Percentiles rank a stretch among this genome's conserved stretches.
phyloP scores from a whole-genome alignment of 2,329 filamentous ascomycete genomes.

The Epichloe scottii region DNA sequence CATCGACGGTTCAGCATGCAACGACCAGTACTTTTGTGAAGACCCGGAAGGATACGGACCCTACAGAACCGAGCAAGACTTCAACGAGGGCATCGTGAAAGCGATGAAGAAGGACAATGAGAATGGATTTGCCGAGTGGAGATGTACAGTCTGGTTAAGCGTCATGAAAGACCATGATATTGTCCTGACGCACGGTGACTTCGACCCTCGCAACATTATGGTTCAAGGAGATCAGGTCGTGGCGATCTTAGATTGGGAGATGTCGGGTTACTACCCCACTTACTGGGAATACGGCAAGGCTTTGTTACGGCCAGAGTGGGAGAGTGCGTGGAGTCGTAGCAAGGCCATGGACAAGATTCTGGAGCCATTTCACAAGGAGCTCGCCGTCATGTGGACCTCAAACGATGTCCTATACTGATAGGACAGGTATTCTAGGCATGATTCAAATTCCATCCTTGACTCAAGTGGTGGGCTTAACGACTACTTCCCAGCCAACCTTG shows the following conservation, averaged over 20 bases:
- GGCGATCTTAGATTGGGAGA: constrained; percentile 31
- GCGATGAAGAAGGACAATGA: constrained; percentile 8
- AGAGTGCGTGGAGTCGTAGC: constrained; percentile 3
- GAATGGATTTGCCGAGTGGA: constrained; percentile 4
- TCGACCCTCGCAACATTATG: constrained; percentile 27
- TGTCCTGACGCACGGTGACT: constrained; percentile 33
- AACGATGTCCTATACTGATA: constrained; percentile 4
- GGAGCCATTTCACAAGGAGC: constrained; percentile 5
- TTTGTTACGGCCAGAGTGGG: constrained; percentile 1
- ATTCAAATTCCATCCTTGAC: not conserved
- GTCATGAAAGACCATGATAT: constrained; percentile 11
- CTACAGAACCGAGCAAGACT: constrained; percentile 10
- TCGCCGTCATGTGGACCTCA: constrained; percentile 4
- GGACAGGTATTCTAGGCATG: not conserved
- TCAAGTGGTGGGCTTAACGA: not conserved
- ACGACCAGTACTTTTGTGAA: constrained; percentile 10
- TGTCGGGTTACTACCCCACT: constrained; percentile 25
- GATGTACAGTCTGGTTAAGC: constrained; percentile 7
- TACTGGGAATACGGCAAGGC: constrained; percentile 13
- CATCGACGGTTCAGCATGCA: constrained; percentile 10
- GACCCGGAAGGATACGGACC: constrained; percentile 8
- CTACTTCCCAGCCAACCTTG: too few species aligned
- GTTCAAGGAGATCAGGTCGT: constrained; percentile 18
- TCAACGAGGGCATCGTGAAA: constrained; percentile 9
- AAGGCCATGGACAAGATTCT: constrained; percentile 4